Base-by-base conservation (phyloP, 345 rosid species). In the Streptanthus diversifolius region DNA sequence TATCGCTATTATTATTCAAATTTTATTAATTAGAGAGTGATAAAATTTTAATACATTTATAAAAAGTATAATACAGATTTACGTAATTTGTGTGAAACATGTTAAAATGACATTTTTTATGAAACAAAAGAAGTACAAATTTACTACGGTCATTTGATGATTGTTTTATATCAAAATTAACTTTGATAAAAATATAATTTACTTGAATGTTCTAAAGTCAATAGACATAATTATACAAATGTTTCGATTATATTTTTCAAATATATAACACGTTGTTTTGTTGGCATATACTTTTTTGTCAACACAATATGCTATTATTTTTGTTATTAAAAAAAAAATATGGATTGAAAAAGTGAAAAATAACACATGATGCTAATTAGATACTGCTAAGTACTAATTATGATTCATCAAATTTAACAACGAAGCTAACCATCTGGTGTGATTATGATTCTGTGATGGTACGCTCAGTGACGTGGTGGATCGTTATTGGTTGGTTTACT, bases 391-490 rank as follows among this genome's bases (percentile, higher is more conserved):
- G n/a, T n/a, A n/a, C 68, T 29, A 29, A 59, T n/a, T 36, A 27
- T n/a, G 49, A 54, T 36, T 19, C 36, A 36, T 47, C 32, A 40
- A 66, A 51, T 40, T 15, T 60, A 56, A 37, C 68, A 51, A 67
- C 22, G 36, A 68, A 75, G 51, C 59, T 68, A 57, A 51, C 56
- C 61, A 43, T 60, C 56, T 75, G 63, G 47, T 75, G 69, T 52
- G 69, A 75, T 17, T 68, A 75, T 75, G 74, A 68, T 68, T 53
- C 17, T 25, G 39, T 15, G 70, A 75, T 68, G 65, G 70, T 41
- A 75, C 79, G 61, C 40, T 51, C 7, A 9, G 8, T 43, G 41
- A 75, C 58, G 48, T 68, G 79, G 70, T 24, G 5, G 22, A 33
- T 54, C 3, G 5, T 24, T 64, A 64, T 55, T 60, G 70, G 22